Conservation (phyloP, 345 rosid species). For the Salix exigua region DNA sequence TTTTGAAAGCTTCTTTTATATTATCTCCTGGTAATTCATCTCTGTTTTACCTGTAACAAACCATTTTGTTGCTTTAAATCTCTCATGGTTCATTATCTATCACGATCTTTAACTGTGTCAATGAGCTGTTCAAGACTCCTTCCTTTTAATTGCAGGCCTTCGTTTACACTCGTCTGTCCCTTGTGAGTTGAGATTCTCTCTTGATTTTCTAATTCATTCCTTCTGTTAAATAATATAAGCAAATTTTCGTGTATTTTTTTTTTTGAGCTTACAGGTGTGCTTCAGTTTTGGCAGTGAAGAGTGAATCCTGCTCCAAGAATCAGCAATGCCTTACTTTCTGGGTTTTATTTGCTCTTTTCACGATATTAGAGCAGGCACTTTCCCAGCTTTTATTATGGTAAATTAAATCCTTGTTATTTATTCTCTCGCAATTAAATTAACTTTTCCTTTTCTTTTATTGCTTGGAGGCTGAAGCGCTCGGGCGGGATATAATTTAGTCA, state of each 20-base stretch:
- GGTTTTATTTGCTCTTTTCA: slow-evolving; percentile 30
- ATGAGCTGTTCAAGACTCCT: not conserved
- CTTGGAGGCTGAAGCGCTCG: too few relatives aligned
- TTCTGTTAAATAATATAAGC: not conserved
- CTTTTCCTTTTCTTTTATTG: too few relatives aligned
- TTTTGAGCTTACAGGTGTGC: slow-evolving; percentile 11
- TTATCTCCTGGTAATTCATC: slow-evolving; percentile 25
- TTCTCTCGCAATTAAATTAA: not conserved
- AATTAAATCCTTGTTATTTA: slow-evolving; percentile 1
- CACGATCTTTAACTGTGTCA: not conserved
- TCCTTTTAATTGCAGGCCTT: slow-evolving; percentile 30
- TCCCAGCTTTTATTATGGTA: slow-evolving; percentile 23
- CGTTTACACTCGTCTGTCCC: slow-evolving; percentile 32
- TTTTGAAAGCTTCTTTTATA: slow-evolving; percentile 13
- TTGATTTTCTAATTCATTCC: not conserved
- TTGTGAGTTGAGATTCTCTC: slow-evolving; percentile 20
- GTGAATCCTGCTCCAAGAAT: slow-evolving; percentile 14
- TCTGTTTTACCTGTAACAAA: not conserved
- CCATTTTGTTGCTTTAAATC: not conserved
- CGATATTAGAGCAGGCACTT: slow-evolving; percentile 23
- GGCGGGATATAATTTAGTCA: too few relatives aligned
- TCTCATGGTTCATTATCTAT: not conserved
- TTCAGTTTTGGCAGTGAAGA: slow-evolving; percentile 30
- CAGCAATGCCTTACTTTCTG: slow-evolving; percentile 39
- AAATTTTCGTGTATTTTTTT: not conserved